A percentile compares a stretch with the other conserved stretches of the same genome.
Evolutionary conservation across 2,329 filamentous ascomycete genomes (phyloP).

Genomic region (Aureobasidium sp.): DNA sequence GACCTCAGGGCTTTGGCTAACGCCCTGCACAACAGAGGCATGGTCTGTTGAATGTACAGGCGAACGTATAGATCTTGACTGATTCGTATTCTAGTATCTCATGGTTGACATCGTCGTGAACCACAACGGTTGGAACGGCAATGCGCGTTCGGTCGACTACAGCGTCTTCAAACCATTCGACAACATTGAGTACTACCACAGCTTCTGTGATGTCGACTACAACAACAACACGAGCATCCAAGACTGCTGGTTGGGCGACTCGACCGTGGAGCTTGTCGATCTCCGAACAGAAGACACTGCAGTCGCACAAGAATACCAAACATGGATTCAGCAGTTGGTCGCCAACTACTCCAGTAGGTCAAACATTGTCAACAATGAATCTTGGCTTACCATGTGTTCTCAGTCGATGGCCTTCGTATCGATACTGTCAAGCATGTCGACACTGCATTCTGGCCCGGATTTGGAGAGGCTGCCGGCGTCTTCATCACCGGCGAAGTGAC

Average conservation of each 20-base stretch:
- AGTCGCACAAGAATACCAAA: constrained; percentile 44
- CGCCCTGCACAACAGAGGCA: constrained; percentile 28
- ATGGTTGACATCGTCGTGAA: constrained; percentile 32
- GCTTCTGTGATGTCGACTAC: constrained; percentile 50
- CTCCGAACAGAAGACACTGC: constrained; percentile 45
- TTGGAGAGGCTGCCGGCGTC: constrained; percentile 28
- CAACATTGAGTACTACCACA: constrained; percentile 37
- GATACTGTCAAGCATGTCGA: constrained; percentile 42
- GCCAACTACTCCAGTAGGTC: constrained; percentile 44
- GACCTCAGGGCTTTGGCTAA: constrained; percentile 29
- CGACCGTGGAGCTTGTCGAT: constrained; percentile 52
- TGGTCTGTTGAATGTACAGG: constrained; percentile 20
- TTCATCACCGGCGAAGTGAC: constrained; percentile 41
- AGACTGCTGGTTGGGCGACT: constrained; percentile 47
- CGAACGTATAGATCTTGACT: not conserved
- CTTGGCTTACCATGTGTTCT: not conserved
- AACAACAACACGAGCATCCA: constrained; percentile 32
- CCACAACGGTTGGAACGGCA: constrained; percentile 28
- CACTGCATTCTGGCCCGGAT: constrained; percentile 32
- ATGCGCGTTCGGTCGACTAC: constrained; percentile 23
- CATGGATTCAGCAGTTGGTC: constrained; percentile 53
- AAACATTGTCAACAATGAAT: not conserved
- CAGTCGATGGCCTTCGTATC: constrained; percentile 45
- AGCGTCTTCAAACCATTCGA: constrained; percentile 33
- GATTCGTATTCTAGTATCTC: constrained; percentile 21